Evolutionary conservation across 169 alveolate genomes (phyloP).

Genomic region (Plasmodium blacklocki): DNA sequence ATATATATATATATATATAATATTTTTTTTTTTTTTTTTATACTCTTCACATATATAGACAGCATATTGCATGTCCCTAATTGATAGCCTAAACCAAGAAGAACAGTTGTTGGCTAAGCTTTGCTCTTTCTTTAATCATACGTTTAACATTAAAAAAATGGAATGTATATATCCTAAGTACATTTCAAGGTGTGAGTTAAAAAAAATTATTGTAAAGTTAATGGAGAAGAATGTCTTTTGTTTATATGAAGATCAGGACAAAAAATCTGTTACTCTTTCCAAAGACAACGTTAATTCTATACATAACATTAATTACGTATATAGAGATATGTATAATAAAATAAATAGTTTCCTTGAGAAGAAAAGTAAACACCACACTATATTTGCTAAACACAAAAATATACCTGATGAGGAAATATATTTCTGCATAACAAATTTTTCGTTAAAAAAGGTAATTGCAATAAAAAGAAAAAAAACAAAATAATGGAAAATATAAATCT

Average conservation of each 20-base stretch:
- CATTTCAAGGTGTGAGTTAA: conserved; percentile 72
- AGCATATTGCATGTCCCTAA: conserved; percentile 79
- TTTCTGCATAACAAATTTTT: conserved; percentile 33
- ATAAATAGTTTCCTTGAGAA: conserved; percentile 17
- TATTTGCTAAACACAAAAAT: conserved; percentile 24
- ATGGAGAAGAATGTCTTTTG: conserved; percentile 75
- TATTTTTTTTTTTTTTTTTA: conserved; percentile 3
- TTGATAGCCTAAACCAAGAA: conserved; percentile 79
- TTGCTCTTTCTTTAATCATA: conserved; percentile 78
- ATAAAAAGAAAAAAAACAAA: background rate
- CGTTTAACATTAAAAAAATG: conserved; percentile 78
- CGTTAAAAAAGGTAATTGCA: conserved; percentile 49
- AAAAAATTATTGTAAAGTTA: conserved; percentile 69
- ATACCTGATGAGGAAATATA: conserved; percentile 23
- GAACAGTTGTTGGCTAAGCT: conserved; percentile 81
- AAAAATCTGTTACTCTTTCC: background rate
- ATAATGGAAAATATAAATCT: background rate
- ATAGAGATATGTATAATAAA: conserved; percentile 37
- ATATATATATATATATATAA: background rate
- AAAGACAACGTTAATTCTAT: conserved; percentile 37
- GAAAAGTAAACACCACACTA: background rate
- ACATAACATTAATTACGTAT: conserved; percentile 56
- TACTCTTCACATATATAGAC: conserved; percentile 12
- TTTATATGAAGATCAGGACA: conserved; percentile 47
- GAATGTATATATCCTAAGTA: conserved; percentile 81